Evolutionary conservation across 108 stramenopile species (phyloP).

Genomic region (Cyclotella kingstonii): DNA sequence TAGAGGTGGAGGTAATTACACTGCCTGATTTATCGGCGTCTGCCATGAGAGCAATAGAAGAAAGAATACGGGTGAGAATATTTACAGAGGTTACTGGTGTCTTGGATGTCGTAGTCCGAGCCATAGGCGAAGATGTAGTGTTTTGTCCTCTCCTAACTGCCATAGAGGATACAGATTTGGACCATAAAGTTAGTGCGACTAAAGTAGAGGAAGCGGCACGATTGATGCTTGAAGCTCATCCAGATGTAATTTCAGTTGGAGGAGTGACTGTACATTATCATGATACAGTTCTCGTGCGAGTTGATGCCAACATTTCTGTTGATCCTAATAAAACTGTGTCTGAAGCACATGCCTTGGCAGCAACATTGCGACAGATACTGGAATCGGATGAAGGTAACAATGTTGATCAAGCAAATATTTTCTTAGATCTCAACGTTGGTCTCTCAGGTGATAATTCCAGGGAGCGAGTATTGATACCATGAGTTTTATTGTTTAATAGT

Average conservation of each 20-base stretch:
- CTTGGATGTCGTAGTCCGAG: constrained; percentile 48
- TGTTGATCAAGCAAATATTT: constrained; percentile 55
- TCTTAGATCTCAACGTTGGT: constrained; percentile 51
- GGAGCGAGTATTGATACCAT: not conserved
- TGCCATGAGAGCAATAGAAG: constrained; percentile 70
- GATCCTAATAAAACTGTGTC: constrained; percentile 39
- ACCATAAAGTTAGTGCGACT: constrained; percentile 37
- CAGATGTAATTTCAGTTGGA: constrained; percentile 45
- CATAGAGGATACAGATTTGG: constrained; percentile 30
- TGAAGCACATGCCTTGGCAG: constrained; percentile 35
- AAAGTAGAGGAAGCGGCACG: constrained; percentile 29
- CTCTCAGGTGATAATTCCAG: not conserved
- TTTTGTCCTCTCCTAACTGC: constrained; percentile 51
- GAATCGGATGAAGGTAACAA: constrained; percentile 27
- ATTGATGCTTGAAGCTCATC: constrained; percentile 28
- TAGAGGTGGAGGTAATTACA: constrained; percentile 60
- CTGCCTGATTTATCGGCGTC: constrained; percentile 51
- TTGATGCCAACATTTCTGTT: constrained; percentile 52
- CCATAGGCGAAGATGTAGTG: constrained; percentile 38
- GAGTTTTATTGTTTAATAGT: not conserved
- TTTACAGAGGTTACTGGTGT: constrained; percentile 33
- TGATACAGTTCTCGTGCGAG: constrained; percentile 46
- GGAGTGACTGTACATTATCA: constrained; percentile 54
- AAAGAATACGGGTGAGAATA: constrained; percentile 48
- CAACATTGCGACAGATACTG: constrained; percentile 33